Conservation (phyloP, 164 flowering plant genomes). For the Umbellularia californica region DNA sequence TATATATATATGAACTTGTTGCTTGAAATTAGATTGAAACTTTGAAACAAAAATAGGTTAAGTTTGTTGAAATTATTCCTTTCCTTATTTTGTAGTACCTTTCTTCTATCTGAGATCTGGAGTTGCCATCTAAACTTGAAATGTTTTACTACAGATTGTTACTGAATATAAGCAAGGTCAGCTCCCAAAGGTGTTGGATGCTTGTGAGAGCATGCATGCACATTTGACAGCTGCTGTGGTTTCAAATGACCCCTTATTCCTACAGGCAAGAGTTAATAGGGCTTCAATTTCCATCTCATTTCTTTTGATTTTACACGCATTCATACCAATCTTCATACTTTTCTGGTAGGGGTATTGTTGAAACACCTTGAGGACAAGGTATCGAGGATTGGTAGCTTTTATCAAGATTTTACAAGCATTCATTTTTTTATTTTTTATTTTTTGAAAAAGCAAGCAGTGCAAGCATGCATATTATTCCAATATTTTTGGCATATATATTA, state of each 20-base stretch:
- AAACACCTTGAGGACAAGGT: too few relatives aligned
- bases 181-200: constrained; percentile 72
- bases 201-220: constrained; percentile 91
- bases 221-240: constrained; percentile 98
- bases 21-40: neutral
- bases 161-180: constrained; percentile 76
- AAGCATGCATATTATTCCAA: neutral
- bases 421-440: too few relatives aligned
- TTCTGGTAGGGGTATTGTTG: too few relatives aligned
- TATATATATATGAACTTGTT: neutral
- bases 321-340: neutral
- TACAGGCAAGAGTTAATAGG: constrained; percentile 58
- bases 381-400: neutral
- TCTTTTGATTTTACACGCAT: neutral
- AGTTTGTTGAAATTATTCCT: neutral
- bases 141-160: constrained; percentile 47
- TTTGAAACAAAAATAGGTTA: neutral
- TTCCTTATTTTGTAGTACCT: neutral
- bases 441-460: too few relatives aligned
- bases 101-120: neutral
- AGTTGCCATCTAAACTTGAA: neutral
- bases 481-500: too few relatives aligned
- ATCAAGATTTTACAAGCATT: neutral
- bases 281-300: neutral
- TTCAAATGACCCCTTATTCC: constrained; percentile 76